Conservation (phyloP, 2,329 filamentous ascomycete genomes). For the Alternaria viburni region DNA sequence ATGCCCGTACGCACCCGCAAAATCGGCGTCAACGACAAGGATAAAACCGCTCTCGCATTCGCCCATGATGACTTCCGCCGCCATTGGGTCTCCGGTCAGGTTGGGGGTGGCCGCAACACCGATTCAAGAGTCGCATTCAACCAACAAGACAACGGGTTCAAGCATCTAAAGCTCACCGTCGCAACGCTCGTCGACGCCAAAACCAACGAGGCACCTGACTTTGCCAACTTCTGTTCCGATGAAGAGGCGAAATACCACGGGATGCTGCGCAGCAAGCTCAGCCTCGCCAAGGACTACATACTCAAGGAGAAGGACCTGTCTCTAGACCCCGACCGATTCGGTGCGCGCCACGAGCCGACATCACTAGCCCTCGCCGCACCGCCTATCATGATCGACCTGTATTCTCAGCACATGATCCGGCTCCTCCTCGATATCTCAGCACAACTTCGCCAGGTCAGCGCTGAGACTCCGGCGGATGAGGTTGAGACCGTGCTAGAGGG, state of each 20-base stretch:
- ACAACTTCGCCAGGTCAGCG: not conserved
- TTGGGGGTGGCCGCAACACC: not conserved
- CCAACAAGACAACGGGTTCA: not conserved
- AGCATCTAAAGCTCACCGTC: not conserved
- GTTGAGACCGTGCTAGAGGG: not conserved
- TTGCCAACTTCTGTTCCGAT: not conserved
- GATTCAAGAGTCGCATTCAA: not conserved
- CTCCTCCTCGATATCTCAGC: not conserved
- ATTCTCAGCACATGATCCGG: not conserved
- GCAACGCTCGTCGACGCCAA: not conserved
- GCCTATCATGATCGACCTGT: not conserved
- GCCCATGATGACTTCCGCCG: not conserved
- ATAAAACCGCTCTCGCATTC: not conserved
- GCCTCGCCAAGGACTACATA: not conserved
- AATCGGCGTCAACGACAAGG: not conserved
- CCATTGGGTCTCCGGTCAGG: not conserved
- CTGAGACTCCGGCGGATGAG: not conserved
- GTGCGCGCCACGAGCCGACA: not conserved
- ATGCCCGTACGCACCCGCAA: not conserved
- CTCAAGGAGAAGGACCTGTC: not conserved
- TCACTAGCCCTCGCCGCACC: not conserved
- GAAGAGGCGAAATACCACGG: not conserved
- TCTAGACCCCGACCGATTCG: not conserved
- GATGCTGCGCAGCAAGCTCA: not conserved
- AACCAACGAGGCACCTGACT: not conserved